Evolutionary conservation across 768 basidiomycete species (phyloP).

Genomic region (Trametopsis cervina): DNA sequence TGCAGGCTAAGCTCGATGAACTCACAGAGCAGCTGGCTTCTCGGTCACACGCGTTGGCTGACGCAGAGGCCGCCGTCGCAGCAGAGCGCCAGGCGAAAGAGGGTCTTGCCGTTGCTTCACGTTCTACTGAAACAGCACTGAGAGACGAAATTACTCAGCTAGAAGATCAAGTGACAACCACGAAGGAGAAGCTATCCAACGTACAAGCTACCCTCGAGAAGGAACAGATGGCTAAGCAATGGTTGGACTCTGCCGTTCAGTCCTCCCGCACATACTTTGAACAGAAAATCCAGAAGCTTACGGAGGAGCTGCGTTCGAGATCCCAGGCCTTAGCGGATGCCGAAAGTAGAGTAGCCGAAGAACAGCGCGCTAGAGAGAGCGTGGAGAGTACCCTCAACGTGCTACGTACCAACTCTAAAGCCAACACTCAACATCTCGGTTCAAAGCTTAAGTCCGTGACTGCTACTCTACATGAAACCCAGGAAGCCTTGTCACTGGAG

Average conservation of each 20-base stretch:
- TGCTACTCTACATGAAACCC: no score
- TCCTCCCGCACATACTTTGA: background rate
- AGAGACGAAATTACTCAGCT: no score
- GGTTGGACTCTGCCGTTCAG: background rate
- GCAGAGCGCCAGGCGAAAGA: background rate
- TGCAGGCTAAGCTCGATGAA: background rate
- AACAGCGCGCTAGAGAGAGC: no score
- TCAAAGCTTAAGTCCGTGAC: no score
- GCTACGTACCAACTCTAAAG: no score
- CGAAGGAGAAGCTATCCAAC: no score
- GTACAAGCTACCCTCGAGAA: no score
- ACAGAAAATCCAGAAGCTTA: background rate
- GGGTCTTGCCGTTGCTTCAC: background rate
- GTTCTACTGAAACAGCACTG: no score
- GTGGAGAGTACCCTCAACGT: no score
- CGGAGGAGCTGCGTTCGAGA: background rate
- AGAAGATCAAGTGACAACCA: no score
- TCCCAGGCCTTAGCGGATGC: background rate
- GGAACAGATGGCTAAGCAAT: no score
- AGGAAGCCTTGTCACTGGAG: background rate
- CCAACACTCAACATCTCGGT: no score
- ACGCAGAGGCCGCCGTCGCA: background rate
- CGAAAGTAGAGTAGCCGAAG: background rate
- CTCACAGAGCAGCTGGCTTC: slow-evolving; percentile 3
- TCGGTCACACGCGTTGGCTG: background rate